A percentile compares a stretch with the other conserved stretches of the same genome.
These are phyloP conservation scores for Emmonsia crescens DNA, from an alignment of 2,329 filamentous ascomycete species.

Conservation along the genomic window DNA sequence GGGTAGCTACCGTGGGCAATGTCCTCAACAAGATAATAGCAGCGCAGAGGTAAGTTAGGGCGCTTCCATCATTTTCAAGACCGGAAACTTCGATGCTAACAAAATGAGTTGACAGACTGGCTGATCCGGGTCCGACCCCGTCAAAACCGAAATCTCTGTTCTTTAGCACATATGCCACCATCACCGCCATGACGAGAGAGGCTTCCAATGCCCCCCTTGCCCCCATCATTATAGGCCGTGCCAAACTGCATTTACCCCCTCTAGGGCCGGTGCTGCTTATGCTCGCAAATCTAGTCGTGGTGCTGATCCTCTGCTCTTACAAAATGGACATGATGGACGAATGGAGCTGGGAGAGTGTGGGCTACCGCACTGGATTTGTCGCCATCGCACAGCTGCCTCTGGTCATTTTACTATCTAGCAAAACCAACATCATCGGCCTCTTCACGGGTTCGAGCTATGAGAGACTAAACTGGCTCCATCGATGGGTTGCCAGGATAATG, in stretches of 20 bases:
- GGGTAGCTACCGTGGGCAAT: slow-evolving; percentile 27
- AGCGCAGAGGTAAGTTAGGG: slow-evolving; percentile 35
- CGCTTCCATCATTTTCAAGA: neutral
- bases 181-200: slow-evolving; percentile 45
- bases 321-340: slow-evolving; percentile 40
- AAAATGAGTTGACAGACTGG: slow-evolving; percentile 30
- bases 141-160: slow-evolving; percentile 45
- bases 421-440: slow-evolving; percentile 43
- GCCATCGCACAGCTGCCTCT: slow-evolving; percentile 44
- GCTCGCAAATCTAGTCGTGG: slow-evolving; percentile 37
- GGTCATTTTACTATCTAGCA: slow-evolving; percentile 46
- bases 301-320: slow-evolving; percentile 48
- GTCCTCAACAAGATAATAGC: slow-evolving; percentile 38
- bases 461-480: slow-evolving; percentile 43
- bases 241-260: slow-evolving; percentile 29
- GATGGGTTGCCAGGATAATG: slow-evolving; percentile 41
- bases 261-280: slow-evolving; percentile 28
- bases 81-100: neutral
- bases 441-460: slow-evolving; percentile 40
- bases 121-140: slow-evolving; percentile 33
- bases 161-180: slow-evolving; percentile 39
- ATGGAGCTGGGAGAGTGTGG: slow-evolving; percentile 46
- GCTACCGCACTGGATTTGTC: slow-evolving; percentile 45
- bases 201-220: slow-evolving; percentile 37
- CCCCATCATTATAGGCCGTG: slow-evolving; percentile 23